Evolutionary conservation across 176 grass and related monocot genomes (phyloP), one percentile per base, ranked within the genome.

Genomic region (Metroxylon sagu): DNA sequence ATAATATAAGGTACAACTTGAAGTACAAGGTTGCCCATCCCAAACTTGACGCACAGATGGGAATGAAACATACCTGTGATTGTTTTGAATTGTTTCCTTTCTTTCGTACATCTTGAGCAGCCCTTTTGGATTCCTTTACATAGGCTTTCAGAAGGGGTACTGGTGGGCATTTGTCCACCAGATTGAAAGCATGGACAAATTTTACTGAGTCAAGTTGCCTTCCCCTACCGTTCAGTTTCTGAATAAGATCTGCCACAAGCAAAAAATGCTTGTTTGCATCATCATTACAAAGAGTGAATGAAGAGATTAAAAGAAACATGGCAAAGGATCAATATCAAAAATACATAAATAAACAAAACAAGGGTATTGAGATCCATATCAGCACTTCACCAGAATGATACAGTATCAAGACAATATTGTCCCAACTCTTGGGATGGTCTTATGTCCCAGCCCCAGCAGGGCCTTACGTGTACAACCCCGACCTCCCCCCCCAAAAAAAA

Each of bases 231-330:
- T 77, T 74, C 73, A 85, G 25, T 64, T 85, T 73, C 43, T 77
- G 58, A 70, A 85, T 81, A 65, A 85, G 59, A 49, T 81, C 83
- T 79, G 57, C 67, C 78, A 61, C 60, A 67, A 63, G 27, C 66
- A 19, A 63, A 15, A 60, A 16, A 43, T 8, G 35, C 10, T 43
- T 43, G 35, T 43, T 43, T 43, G 35, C 35, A 14, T 43, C 35
- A 43, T 43, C 35, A 14, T 43, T 43, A 2, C 35, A 23, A 23
- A 23, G 21, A 23, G 21, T 23, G 21, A 23, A 23, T 23, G 21
- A 23, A 23, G 21, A 23, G 1, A 23, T 23, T 23, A 23, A 23
- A 23, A 23, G 21, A 23, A 23, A 23, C 21, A 23, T 23, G 21
- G 21, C 21, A 23, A 23, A 23, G 21, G 21, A 23, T 23, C 21